Conservation (phyloP, 2,329 filamentous ascomycete genomes). For the Elsinoe necatrix region DNA sequence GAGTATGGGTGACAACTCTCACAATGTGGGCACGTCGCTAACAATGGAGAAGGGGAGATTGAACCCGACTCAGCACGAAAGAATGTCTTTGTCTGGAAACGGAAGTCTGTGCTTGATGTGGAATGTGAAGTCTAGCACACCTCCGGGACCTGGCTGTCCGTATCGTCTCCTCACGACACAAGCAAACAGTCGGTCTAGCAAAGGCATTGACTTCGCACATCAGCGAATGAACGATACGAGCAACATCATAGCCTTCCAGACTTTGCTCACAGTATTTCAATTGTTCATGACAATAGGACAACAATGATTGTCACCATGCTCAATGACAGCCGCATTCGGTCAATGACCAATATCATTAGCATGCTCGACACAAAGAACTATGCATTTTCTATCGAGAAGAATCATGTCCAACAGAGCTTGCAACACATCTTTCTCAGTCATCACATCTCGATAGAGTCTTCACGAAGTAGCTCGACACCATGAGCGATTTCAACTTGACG, state of each 20-base stretch:
- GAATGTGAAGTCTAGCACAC: background rate
- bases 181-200: no score
- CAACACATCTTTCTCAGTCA: no score
- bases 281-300: background rate
- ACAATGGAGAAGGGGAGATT: background rate
- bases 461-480: background rate
- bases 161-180: background rate
- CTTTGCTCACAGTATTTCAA: background rate
- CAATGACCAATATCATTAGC: background rate
- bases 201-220: no score
- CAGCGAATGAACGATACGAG: no score
- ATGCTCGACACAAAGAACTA: background rate
- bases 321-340: background rate
- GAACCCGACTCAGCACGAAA: background rate
- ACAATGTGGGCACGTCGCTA: background rate
- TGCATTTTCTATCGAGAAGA: background rate
- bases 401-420: background rate
- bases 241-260: background rate
- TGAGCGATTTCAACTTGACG: background rate
- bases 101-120: background rate
- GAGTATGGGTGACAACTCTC: constrained; percentile 6
- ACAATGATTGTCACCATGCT: background rate
- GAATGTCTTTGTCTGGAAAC: constrained; percentile 10
- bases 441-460: no score
- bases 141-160: background rate